Conservation (phyloP, 805 yeast species). For the Brettanomyces bruxellensis region DNA sequence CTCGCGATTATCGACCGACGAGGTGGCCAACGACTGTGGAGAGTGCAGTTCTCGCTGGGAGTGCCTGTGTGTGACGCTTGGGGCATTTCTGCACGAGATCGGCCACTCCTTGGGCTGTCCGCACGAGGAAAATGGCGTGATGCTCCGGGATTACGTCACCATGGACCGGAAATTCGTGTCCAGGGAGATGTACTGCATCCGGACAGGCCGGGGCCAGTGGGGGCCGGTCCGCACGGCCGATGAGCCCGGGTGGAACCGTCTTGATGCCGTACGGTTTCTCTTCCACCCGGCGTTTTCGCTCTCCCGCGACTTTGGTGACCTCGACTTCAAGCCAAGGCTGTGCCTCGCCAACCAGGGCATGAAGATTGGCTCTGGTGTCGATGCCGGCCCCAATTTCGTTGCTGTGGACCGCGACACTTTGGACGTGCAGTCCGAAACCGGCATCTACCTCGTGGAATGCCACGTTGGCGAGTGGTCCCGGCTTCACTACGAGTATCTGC, state of each 20-base stretch:
- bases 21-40: conserved; percentile 86
- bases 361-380: conserved; percentile 22
- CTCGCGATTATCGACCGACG: conserved; percentile 48
- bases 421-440: conserved; percentile 45
- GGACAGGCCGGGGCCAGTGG: conserved; percentile 43
- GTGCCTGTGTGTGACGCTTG: conserved; percentile 73
- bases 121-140: conserved; percentile 82
- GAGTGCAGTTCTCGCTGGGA: conserved; percentile 90
- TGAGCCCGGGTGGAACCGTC: conserved; percentile 82
- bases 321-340: conserved; percentile 26
- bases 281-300: conserved; percentile 73
- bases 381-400: conserved; percentile 34
- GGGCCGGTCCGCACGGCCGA: conserved; percentile 44
- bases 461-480: conserved; percentile 51
- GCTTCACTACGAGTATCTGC: conserved; percentile 53
- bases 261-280: conserved; percentile 69
- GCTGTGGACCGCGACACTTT: conserved; percentile 38
- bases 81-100: conserved; percentile 93
- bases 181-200: conserved; percentile 47
- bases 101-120: conserved; percentile 91
- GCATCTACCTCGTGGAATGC: conserved; percentile 71
- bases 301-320: conserved; percentile 51
- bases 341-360: conserved; percentile 21
- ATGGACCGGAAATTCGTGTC: conserved; percentile 78
- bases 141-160: conserved; percentile 78